Evolutionary conservation across 2,329 filamentous ascomycete species (phyloP), one percentile per base, ranked within the genome.

Genomic region (Xylaria arbuscula): DNA sequence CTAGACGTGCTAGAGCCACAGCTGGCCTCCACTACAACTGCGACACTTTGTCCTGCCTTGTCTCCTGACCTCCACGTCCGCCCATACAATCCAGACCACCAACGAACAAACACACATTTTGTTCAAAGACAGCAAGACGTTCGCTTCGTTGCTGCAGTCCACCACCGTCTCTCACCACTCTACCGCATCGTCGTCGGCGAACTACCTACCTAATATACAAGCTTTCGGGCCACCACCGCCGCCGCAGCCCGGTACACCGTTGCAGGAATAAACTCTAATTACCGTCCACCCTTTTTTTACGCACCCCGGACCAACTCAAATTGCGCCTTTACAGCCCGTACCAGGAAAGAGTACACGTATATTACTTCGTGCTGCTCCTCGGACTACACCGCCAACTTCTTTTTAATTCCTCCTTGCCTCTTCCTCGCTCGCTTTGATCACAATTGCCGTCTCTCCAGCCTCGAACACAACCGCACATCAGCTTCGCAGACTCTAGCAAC

Each of bases 51-150:
- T 68, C 51, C 4, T 17, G 48, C 32, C 48, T 51, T 51, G 38
- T 51, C 58, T 42, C 19, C 45, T 61, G 42, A 51, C 34, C 59
- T 62, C n/a, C n/a, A n/a, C 57, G 57, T 42, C 54, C 59, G 28
- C 40, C 28, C 32, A 22, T 51, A 24, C 57, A 61, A 28, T 19
- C 34, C 40, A 45, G 42, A 45, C 24, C 17, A 32, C 48, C 42
- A 15, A 60, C 61, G 51, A 38, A 58, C 60, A 64, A 55, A 15
- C 42, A 48, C 11, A 15, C 28, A 19, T 11, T 32, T 15, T 45
- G 19, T 15, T 59, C 53, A 66, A 68, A 65, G 62, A 54, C 62
- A 54, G 50, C 61, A 28, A 47, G 38, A 51, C 56, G 47, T 57
- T 62, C 62, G 42, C 36, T 58, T 58, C 9, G 38, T 56, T n/a